Evolutionary conservation across 2,329 filamentous ascomycete genomes (phyloP), one percentile per base, ranked within the genome.

Genomic region (Fusarium sp.): DNA sequence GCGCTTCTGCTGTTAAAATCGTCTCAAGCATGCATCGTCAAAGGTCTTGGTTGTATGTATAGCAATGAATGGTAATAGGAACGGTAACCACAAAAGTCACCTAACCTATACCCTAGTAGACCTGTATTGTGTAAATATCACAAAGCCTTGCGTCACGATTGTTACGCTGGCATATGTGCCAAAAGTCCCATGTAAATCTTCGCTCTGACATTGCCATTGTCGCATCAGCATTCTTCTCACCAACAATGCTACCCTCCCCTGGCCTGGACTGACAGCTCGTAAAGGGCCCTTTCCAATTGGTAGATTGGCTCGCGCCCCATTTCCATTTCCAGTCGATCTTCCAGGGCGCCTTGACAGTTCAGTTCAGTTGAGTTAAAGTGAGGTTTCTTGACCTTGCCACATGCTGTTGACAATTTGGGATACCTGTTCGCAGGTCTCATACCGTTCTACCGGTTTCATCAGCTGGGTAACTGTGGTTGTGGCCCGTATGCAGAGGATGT

Each of bases 391-490:
- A 54, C 34, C 34, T 61, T 54, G 54, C 62, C 53, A 53, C 61
- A 47, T 37, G 7, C 25, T 44, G 44, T 58, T 27, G 62, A 67
- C 62, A 11, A 52, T 67, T 67, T 40, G 30, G 62, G 64, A 24
- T 62, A 67, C 64, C 64, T 67, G 45, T 47, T 67, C 64, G 64
- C 41, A 57, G 27, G 45, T 46, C 57, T 67, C 55, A 67, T 67
- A 48, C 57, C 63, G 41, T 57, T 51, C 37, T 58, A 29, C 40
- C 25, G 52, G 60, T 59, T 65, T 65, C 61, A 65, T 59, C 44
- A 45, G 27, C 40, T 57, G 58, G 51, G 41, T 44, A 42, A 49
- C 52, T 34, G 60, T 48, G 49, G 65, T 34, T 57, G 53, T 63
- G 46, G 20, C 18, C 41, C 40, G 40, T 34, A 58, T 55, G 30